Evolutionary conservation across 164 flowering plant genomes (phyloP).

Genomic region (Euptelea pleiosperma): DNA sequence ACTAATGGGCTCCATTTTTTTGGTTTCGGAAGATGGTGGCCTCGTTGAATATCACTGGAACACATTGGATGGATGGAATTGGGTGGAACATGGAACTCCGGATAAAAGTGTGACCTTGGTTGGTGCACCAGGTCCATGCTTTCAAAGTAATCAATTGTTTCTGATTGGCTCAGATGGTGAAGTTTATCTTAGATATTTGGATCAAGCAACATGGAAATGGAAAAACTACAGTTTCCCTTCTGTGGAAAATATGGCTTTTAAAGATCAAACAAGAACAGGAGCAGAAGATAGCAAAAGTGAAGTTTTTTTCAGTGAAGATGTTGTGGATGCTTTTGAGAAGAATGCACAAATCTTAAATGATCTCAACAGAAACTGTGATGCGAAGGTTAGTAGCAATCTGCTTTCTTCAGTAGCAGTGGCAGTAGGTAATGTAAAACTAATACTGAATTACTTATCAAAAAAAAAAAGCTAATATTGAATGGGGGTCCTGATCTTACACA

Average conservation of each 20-base stretch:
- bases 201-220: slow-evolving; percentile 71
- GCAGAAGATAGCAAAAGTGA: slow-evolving; percentile 11
- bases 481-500: slow-evolving; percentile 22
- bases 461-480: neutral
- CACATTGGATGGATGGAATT: slow-evolving; percentile 69
- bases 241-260: slow-evolving; percentile 11
- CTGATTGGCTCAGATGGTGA: slow-evolving; percentile 79
- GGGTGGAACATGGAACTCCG: slow-evolving; percentile 91
- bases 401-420: neutral
- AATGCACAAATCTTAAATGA: slow-evolving; percentile 17
- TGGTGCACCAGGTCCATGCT: slow-evolving; percentile 73
- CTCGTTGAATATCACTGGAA: slow-evolving; percentile 79
- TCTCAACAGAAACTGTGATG: slow-evolving; percentile 39
- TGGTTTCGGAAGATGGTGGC: slow-evolving; percentile 71
- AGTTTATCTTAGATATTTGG: slow-evolving; percentile 65
- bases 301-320: slow-evolving; percentile 27
- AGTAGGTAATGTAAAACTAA: neutral
- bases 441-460: neutral
- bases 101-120: slow-evolving; percentile 45
- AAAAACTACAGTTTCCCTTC: slow-evolving; percentile 55
- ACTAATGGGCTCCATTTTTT: slow-evolving; percentile 68
- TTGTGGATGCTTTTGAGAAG: slow-evolving; percentile 21
- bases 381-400: slow-evolving; percentile 46
- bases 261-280: slow-evolving; percentile 9
- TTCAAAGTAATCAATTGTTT: slow-evolving; percentile 57